phyloP scores from a whole-genome alignment of 352 stramenopile genomes.

The Pythium chondricola region DNA sequence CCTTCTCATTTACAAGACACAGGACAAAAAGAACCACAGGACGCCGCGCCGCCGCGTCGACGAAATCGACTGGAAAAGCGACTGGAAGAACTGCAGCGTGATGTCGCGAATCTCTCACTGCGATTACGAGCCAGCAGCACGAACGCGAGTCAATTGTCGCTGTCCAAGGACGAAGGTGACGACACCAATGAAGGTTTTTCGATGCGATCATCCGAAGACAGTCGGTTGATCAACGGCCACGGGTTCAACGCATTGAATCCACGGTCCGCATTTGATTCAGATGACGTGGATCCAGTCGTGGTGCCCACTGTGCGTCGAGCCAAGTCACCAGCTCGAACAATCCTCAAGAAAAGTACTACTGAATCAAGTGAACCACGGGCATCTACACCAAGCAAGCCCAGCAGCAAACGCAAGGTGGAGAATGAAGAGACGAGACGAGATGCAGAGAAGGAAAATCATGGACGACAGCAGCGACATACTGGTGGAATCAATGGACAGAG shows the following conservation, averaged over 20 bases:
- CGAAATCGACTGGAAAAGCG: constrained; percentile 59
- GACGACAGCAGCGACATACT: no score
- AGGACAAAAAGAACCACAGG: not conserved
- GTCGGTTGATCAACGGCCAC: not conserved
- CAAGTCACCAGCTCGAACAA: constrained; percentile 16
- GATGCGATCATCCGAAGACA: constrained; percentile 5
- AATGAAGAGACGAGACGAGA: no score
- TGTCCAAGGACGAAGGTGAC: constrained; percentile 16
- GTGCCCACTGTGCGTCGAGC: no score
- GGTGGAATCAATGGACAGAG: no score
- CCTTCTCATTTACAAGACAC: not conserved
- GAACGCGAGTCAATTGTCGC: constrained; percentile 7
- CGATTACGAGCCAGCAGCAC: constrained; percentile 42
- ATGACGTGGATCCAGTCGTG: no score
- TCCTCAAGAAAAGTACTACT: constrained; percentile 11
- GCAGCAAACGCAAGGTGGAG: no score
- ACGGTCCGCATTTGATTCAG: no score
- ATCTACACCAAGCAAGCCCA: no score
- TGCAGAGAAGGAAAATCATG: no score
- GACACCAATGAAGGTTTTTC: constrained; percentile 1
- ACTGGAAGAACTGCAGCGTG: constrained; percentile 65
- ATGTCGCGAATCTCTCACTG: constrained; percentile 70
- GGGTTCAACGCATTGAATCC: no score
- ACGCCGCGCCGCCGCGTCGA: constrained; percentile 11
- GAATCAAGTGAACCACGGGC: not conserved